Conservation (phyloP, 2,329 filamentous ascomycete species). For the Chrysosporium queenslandicum region DNA sequence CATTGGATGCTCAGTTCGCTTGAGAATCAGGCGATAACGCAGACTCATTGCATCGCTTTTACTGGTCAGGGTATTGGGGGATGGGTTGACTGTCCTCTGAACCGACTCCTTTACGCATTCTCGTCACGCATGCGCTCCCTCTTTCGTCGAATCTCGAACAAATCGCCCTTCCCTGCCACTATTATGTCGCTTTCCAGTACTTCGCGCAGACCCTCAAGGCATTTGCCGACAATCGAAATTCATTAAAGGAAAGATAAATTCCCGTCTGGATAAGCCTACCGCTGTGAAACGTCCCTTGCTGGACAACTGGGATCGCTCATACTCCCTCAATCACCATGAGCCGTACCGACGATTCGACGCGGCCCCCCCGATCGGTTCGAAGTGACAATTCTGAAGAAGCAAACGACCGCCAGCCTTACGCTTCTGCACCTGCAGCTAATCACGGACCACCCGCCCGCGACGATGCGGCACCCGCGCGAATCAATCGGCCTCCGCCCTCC, state of each 20-base stretch:
- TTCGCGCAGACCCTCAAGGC: slow-evolving; percentile 10
- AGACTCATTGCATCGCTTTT: slow-evolving; percentile 4
- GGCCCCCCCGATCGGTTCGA: slow-evolving; percentile 26
- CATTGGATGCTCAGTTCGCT: slow-evolving; percentile 11
- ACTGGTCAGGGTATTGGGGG: slow-evolving; percentile 3
- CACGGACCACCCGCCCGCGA: slow-evolving; percentile 22
- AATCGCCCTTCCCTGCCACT: neutral
- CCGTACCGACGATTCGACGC: slow-evolving; percentile 31
- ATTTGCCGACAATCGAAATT: slow-evolving; percentile 7
- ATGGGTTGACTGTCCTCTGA: slow-evolving; percentile 1
- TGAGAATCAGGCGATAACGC: slow-evolving; percentile 11
- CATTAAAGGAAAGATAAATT: neutral
- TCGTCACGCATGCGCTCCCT: neutral
- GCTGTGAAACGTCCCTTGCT: slow-evolving; percentile 12
- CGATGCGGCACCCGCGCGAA: slow-evolving; percentile 25
- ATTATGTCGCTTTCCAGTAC: slow-evolving; percentile 15
- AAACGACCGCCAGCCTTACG: slow-evolving; percentile 23
- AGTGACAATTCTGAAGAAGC: slow-evolving; percentile 26
- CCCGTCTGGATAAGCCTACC: slow-evolving; percentile 1
- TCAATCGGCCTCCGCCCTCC: slow-evolving; percentile 20
- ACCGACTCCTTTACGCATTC: neutral
- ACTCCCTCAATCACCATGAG: slow-evolving; percentile 29
- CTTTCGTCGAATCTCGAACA: slow-evolving; percentile 1
- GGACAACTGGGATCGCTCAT: slow-evolving; percentile 3
- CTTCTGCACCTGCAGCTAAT: slow-evolving; percentile 22